Base-by-base conservation (phyloP, 2,329 filamentous ascomycete genomes). In the Phaeosphaeria sp. region DNA sequence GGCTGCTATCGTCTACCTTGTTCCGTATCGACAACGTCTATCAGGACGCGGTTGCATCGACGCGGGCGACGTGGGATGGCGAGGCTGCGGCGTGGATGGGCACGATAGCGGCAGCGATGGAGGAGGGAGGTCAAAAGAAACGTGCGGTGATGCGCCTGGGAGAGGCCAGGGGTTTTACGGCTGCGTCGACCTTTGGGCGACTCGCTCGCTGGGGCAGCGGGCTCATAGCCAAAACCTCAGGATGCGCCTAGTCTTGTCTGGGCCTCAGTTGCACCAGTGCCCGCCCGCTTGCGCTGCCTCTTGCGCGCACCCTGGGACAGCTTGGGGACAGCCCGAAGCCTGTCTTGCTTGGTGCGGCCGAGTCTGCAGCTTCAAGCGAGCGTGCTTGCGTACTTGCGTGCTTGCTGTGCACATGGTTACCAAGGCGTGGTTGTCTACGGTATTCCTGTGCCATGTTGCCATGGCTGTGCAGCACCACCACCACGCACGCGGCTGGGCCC, bases 41-140 rank as follows among this genome's bases (percentile, higher is more conserved):
- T 63, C 60, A 55, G 55, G 52, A 59, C 65, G 55, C 44, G 53
- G 64, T 62, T 57, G 64, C 64, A 66, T 67, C 49, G 55, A 62
- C 60, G 63, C 64, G 65, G 64, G 69, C 60, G 61, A 54, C 61
- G 66, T 65, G 67, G 61, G 58, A 60, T 54, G 55, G 50, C 23
- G 30, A 43, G 54, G 57, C 50, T 46, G 44, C 47, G 55, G 47
- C 39, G 53, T 42, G 55, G 41, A 25, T 41, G 30, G 52, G 47
- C 36, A 51, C 54, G 60, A 52, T 46, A 41, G 56, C 48, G 49
- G 59, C 44, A 54, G 55, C 53, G 61, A 56, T 56, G 61, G 54
- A 56, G 42, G 58, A 60, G 56, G 55, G 59, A 63, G 65, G 61
- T 64, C 62, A 69, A 63, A 63, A 63, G 62, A 61, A 65, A 65